Conservation (phyloP, 306 rosid genomes). For the Dicorynia guianensis region DNA sequence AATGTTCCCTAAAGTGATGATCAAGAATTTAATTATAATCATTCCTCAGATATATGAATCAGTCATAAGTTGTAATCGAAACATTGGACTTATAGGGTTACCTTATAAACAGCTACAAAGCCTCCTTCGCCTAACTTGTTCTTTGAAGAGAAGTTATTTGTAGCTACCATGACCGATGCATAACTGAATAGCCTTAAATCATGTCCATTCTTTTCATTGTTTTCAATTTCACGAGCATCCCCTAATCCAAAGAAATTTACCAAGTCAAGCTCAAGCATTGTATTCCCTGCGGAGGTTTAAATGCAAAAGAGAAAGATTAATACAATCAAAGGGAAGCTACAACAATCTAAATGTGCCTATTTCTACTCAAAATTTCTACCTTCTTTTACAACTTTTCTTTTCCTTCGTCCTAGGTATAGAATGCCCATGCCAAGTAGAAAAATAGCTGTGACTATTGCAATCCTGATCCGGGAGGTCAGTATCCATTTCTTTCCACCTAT, state of each 20-base stretch:
- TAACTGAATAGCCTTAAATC: slow-evolving; percentile 21
- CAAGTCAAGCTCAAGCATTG: neutral
- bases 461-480: neutral
- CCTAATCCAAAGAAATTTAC: neutral
- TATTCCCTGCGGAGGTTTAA: neutral
- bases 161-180: slow-evolving; percentile 5
- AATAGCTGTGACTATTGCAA: neutral
- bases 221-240: neutral
- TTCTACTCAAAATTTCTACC: too few relatives aligned
- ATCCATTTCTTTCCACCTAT: slow-evolving; percentile 5
- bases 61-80: neutral
- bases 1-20: slow-evolving; percentile 26
- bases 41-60: neutral
- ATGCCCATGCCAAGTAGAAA: neutral
- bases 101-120: slow-evolving; percentile 39
- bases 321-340: too few relatives aligned
- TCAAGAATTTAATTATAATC: neutral
- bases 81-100: neutral
- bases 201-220: neutral
- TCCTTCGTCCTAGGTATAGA: neutral
- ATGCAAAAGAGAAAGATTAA: neutral
- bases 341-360: too few relatives aligned
- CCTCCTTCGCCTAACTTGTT: slow-evolving; percentile 35
- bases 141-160: neutral
- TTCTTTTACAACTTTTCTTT: neutral